Conservation (phyloP, 73 alveolate species). For the Paramecium biaurelia region DNA sequence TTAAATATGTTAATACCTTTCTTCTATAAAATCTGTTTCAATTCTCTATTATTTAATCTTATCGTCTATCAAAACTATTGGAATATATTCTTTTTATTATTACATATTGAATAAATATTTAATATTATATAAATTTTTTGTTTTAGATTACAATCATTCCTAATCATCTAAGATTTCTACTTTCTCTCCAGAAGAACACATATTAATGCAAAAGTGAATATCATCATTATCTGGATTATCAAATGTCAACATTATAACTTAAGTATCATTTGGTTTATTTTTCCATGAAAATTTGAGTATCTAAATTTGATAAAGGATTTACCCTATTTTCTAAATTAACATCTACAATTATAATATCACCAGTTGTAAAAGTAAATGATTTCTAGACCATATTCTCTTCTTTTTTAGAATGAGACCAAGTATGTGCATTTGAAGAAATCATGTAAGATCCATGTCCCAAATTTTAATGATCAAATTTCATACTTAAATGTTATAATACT, state of each 20-base stretch:
- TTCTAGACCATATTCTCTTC: conserved; percentile 55
- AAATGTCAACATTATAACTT: not conserved
- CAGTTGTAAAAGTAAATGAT: conserved; percentile 45
- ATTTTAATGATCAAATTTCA: conserved; percentile 57
- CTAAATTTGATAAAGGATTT: not conserved
- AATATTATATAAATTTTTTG: not conserved
- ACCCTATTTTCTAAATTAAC: conserved; percentile 22
- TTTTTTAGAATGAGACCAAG: conserved; percentile 61
- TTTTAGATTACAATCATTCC: not conserved
- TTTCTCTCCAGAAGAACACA: conserved; percentile 50
- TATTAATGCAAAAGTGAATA: conserved; percentile 51
- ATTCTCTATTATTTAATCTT: not conserved
- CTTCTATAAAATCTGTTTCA: not conserved
- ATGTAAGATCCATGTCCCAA: conserved; percentile 64
- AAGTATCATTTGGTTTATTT: conserved; percentile 32
- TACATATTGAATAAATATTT: not conserved
- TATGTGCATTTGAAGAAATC: conserved; percentile 54
- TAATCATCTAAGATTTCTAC: conserved; percentile 50
- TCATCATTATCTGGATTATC: conserved; percentile 60
- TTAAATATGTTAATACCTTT: not conserved
- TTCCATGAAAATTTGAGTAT: not conserved
- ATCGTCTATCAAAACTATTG: not conserved
- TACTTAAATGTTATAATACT: not conserved
- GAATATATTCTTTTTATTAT: conserved; percentile 7
- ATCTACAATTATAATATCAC: conserved; percentile 44